Evolutionary conservation across 2,329 filamentous ascomycete genomes (phyloP), one percentile per base, ranked within the genome.

Genomic region (Aulographum hederae): DNA sequence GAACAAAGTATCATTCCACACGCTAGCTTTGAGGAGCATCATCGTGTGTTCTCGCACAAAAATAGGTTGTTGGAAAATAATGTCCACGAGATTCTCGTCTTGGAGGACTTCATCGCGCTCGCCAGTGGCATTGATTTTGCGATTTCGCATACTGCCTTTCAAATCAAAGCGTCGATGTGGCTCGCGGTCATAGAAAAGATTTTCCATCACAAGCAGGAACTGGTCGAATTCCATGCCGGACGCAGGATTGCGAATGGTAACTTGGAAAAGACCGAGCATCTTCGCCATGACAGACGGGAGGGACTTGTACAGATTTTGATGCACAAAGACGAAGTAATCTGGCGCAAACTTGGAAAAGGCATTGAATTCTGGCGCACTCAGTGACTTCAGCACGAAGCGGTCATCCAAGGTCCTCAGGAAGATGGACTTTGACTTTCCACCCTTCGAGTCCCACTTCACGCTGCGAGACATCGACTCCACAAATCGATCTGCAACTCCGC

Each of bases 71-170:
- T 98, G 89, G 45, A 93, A 98, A 39, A 98, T 95, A 50, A 92
- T 95, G 51, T 98, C 91, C 6, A 98, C 89, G 67, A 98, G 89
- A 54, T 98, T 98, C 49, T 98, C 91, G 47, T 98, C 89, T 1
- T 98, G 66, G 3, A 98, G 68, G 3, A 98, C 89, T 54, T 98
- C 89, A 42, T 95, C 89, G 40, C 86, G 79, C 54, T 95, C 82
- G 32, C 89, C 91, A 0, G 89, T 98, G 18, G 78, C 82, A 48
- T 95, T 77, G 28, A 95, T 93, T 51, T 93, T 94, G 46, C 89
- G 81, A 56, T 98, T 98, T 29, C 89, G 76, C 89, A 98, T 98
- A 6, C 82, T 93, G 2, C 89, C 89, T 51, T 98, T 98, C 38
- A 98, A 69, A 48, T 98, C 89, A 48, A 98, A 63, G 10, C 60